Evolutionary conservation across 2,329 filamentous ascomycete species (phyloP).

Genomic region (Colletotrichum tanaceti): DNA sequence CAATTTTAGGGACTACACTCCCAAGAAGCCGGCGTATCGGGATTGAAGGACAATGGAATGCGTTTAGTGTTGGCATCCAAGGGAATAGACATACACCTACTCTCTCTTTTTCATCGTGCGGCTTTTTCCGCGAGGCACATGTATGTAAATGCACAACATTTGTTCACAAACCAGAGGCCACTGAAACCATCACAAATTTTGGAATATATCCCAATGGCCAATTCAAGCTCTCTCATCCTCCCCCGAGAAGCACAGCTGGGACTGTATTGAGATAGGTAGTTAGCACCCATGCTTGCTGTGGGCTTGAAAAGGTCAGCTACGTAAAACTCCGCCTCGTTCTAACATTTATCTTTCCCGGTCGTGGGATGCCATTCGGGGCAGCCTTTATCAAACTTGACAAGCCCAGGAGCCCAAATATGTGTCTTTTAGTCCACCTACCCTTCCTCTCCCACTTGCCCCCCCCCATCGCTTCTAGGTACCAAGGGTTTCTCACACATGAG

Average conservation of each 20-base stretch:
- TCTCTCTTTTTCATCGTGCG: not conserved
- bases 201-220: not conserved
- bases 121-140: not conserved
- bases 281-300: not conserved
- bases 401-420: too few relatives aligned
- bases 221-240: constrained; percentile 17
- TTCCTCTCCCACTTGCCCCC: too few relatives aligned
- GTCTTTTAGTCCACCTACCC: too few relatives aligned
- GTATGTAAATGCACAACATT: not conserved
- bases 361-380: not conserved
- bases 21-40: not conserved
- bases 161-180: not conserved
- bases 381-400: not conserved
- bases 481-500: too few relatives aligned
- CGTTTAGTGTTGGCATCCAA: not conserved
- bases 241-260: constrained; percentile 5
- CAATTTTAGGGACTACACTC: constrained; percentile 50
- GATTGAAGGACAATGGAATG: not conserved
- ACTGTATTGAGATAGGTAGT: constrained; percentile 14
- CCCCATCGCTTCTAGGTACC: not conserved
- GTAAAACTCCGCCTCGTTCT: too few relatives aligned
- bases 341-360: not conserved
- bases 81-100: not conserved
- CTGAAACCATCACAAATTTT: not conserved
- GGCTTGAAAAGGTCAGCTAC: not conserved